A percentile compares a stretch with the other conserved stretches of the same genome.
Conservation (phyloP, 495 filamentous ascomycete species). For the Amorphotheca resinae region DNA sequence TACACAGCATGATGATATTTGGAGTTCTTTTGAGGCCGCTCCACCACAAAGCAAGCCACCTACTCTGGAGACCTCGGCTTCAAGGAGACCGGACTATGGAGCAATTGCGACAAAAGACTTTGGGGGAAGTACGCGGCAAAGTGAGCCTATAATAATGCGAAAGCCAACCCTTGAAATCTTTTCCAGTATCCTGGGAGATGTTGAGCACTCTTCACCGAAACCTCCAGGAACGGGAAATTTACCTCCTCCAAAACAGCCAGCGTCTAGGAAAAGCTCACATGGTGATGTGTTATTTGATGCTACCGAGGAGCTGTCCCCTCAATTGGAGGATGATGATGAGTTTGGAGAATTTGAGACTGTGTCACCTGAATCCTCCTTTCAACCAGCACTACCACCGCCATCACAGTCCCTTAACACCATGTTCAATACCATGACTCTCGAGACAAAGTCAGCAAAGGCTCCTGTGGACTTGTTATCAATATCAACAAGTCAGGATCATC, state of each 20-base stretch:
- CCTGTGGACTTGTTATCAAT: constrained; percentile 8
- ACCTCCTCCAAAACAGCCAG: constrained; percentile 1
- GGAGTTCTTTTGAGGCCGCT: constrained; percentile 14
- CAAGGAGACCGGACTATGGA: constrained; percentile 1
- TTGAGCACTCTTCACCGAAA: not conserved
- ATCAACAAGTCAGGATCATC: constrained; percentile 2
- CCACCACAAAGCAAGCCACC: constrained; percentile 1
- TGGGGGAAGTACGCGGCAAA: not conserved
- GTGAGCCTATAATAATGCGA: constrained; percentile 4
- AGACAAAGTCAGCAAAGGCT: constrained; percentile 5
- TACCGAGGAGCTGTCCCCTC: constrained; percentile 24
- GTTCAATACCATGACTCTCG: constrained; percentile 9
- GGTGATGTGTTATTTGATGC: constrained; percentile 36
- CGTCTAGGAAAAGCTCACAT: constrained; percentile 8
- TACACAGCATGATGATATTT: constrained; percentile 14
- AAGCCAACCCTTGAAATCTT: constrained; percentile 15
- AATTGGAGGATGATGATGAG: constrained; percentile 47
- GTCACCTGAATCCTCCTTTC: constrained; percentile 2
- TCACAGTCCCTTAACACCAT: constrained; percentile 11
- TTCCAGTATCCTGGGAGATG: constrained; percentile 6
- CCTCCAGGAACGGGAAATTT: not conserved
- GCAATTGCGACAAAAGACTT: not conserved
- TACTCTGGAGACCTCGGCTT: too few relatives aligned
- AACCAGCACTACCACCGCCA: constrained; percentile 1
- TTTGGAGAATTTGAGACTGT: constrained; percentile 65